Evolutionary conservation across 352 stramenopile species (phyloP).

Genomic region (Pythium guiyangense): DNA sequence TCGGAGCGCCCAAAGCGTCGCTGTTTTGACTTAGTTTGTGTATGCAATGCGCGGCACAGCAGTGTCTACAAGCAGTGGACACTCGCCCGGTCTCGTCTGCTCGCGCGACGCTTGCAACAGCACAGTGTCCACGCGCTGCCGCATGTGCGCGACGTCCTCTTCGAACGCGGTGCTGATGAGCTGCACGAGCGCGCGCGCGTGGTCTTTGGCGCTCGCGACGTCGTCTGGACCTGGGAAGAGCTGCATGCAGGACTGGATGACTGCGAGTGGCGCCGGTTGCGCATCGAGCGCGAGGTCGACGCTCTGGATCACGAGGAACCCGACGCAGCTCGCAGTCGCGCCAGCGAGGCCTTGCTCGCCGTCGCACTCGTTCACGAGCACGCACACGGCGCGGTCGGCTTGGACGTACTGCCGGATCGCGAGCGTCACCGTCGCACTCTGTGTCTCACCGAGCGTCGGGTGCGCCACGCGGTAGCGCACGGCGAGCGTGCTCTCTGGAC

Average conservation of each 20-base stretch:
- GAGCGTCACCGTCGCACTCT: constrained; percentile 19
- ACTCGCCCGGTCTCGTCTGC: not conserved
- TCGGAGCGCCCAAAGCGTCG: too few species aligned
- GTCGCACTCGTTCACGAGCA: constrained; percentile 27
- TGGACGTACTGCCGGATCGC: constrained; percentile 32
- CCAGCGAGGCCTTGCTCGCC: constrained; percentile 27
- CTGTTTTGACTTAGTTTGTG: too few species aligned
- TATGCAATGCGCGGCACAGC: too few species aligned
- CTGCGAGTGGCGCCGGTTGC: not conserved
- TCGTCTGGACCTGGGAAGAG: not conserved
- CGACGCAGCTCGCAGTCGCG: constrained; percentile 23
- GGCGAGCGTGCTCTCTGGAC: constrained; percentile 5
- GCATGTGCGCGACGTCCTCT: constrained; percentile 5
- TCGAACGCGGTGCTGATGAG: constrained; percentile 5
- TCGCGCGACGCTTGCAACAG: constrained; percentile 1
- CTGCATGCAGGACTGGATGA: constrained; percentile 5
- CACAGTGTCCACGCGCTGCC: not conserved
- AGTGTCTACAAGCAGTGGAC: too few species aligned
- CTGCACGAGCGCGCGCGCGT: not conserved
- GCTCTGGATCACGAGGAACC: constrained; percentile 11
- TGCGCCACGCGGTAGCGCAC: not conserved
- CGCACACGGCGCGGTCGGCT: constrained; percentile 21
- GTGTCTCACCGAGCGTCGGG: not conserved
- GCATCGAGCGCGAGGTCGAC: not conserved
- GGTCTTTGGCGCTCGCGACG: not conserved